Conservation (phyloP, 1,284 basidiomycete species). For the Ustilago sp. region DNA sequence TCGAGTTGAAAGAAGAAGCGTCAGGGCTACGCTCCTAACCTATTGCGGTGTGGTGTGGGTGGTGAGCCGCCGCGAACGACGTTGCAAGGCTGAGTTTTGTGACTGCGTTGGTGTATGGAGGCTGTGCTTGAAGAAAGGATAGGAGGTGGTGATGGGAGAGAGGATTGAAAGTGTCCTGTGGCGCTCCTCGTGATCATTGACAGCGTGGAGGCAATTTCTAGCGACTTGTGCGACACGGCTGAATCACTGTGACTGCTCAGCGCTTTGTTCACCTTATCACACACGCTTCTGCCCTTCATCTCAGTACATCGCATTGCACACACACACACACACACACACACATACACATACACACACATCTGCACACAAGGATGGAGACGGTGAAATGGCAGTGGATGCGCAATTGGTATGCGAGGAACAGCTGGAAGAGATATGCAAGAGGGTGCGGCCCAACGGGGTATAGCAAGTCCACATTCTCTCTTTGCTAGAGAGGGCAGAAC, state of each 20-base stretch:
- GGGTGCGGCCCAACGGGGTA: slow-evolving; percentile 13
- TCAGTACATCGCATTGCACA: background rate
- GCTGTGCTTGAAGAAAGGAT: background rate
- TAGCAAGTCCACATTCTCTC: slow-evolving; percentile 14
- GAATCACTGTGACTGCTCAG: background rate
- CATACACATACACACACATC: background rate
- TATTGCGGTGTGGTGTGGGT: background rate
- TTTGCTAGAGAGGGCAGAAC: background rate
- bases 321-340: background rate
- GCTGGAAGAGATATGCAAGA: slow-evolving; percentile 17
- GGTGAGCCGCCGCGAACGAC: background rate
- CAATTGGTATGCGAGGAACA: slow-evolving; percentile 15
- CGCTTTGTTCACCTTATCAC: background rate
- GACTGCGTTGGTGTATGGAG: background rate
- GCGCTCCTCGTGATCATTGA: slow-evolving; percentile 25
- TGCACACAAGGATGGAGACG: background rate
- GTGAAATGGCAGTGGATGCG: background rate
- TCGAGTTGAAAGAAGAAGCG: slow-evolving; percentile 8
- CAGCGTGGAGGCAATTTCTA: slow-evolving; percentile 20
- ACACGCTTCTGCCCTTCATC: background rate
- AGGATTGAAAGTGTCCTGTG: background rate
- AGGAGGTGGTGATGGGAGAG: slow-evolving; percentile 1
- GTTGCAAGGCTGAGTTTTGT: background rate
- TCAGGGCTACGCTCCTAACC: slow-evolving; percentile 12
- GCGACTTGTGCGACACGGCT: slow-evolving; percentile 11